Conservation (phyloP, 306 rosid genomes). For the Castanospermum australe region DNA sequence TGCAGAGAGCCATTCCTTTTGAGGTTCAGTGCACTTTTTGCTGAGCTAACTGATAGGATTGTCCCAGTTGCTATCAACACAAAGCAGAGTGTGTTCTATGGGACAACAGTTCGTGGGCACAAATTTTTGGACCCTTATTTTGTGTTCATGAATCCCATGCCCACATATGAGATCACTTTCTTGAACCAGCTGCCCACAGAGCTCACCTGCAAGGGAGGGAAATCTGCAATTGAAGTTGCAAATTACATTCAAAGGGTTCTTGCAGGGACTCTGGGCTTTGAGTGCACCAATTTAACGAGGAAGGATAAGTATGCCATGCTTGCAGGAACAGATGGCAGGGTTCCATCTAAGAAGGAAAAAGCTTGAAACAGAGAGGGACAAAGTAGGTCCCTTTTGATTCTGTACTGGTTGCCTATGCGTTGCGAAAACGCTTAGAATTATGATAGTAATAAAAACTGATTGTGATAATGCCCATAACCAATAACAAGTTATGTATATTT, state of each 20-base stretch:
- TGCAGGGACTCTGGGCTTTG: conserved; percentile 84
- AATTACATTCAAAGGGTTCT: conserved; percentile 83
- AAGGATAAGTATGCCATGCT: conserved; percentile 80
- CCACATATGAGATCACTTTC: conserved; percentile 80
- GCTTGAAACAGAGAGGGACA: conserved; percentile 22
- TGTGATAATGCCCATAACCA: conserved; percentile 15
- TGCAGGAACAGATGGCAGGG: conserved; percentile 88
- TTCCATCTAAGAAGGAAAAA: conserved; percentile 51
- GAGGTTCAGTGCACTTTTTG: conserved; percentile 89
- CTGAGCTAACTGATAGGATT: conserved; percentile 77
- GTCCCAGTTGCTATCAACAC: conserved; percentile 93
- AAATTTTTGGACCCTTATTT: conserved; percentile 86
- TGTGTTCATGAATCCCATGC: conserved; percentile 92
- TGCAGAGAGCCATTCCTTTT: conserved; percentile 83
- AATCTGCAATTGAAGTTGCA: conserved; percentile 81
- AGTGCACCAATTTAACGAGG: conserved; percentile 88
- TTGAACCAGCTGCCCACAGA: conserved; percentile 74
- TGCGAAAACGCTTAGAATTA: conserved; percentile 20
- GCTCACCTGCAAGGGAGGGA: conserved; percentile 74
- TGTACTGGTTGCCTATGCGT: conserved; percentile 15
- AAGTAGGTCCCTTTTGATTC: background rate
- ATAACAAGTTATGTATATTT: conserved; percentile 29
- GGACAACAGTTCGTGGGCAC: conserved; percentile 72
- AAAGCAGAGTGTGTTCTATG: conserved; percentile 78
- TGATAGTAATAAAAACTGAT: conserved; percentile 35